Evolutionary conservation across 2,329 filamentous ascomycete genomes (phyloP), one percentile per base, ranked within the genome.

Genomic region (Trichoderma hamatum): DNA sequence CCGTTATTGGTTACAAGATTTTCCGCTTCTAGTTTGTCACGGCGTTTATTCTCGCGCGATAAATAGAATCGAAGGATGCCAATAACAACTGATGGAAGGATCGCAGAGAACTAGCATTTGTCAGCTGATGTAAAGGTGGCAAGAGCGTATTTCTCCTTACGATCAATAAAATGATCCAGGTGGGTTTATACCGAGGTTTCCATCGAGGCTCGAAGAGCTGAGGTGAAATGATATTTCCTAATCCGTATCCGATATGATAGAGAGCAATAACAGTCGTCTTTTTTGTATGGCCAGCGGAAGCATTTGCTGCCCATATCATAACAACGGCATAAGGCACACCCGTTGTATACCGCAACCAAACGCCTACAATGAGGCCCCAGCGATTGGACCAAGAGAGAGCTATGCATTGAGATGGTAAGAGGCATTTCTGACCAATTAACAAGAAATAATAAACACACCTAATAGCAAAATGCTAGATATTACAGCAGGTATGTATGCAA

Each of bases 191-290:
- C 24, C 71, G 70, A n/a, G 72, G 72, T 24, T 69, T 69, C 67
- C 67, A 69, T 14, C 55, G 34, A 6, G 67, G 67, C 21, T 65
- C 46, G 10, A 69, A 69, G 13, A 81, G 72, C 54, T 81, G 79
- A 1, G 79, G 79, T 0, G 76, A 79, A n/a, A 79, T 76, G 19
- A 81, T 79, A 32, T 78, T 80, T 13, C 76, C 75, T 2, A 79
- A 55, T 16, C 77, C 75, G 52, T 78, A 78, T 1, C 78, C 80
- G 3, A 79, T 73, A 70, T 80, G 78, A 36, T 79, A 80, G 67
- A 81, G 72, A 16, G 76, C 79, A 21, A 80, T 81, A 26, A 80
- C 76, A 1, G 80, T 81, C 2, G 80, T 79, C 71, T 82, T 82
- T 73, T 83, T 83, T 0, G 81, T 82, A 69, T 82, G 80, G 1